Evolutionary conservation across 2,329 filamentous ascomycete genomes (phyloP).

Genomic region (Colletotrichum sp.): DNA sequence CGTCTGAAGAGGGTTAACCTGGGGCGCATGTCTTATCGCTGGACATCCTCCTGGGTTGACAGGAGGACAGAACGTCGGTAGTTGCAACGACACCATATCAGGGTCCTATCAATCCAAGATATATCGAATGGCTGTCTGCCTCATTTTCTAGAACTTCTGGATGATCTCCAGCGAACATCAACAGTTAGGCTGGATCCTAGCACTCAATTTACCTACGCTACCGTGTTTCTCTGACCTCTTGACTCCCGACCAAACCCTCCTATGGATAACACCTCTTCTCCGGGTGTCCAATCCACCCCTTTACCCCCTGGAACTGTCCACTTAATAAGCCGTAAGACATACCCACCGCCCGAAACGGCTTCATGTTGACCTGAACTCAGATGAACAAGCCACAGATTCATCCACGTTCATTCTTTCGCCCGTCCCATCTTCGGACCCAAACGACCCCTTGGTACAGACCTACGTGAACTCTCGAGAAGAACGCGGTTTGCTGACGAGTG

Average conservation of each 20-base stretch:
- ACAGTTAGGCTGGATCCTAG: background rate
- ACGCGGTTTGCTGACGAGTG: background rate
- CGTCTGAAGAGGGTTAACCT: background rate
- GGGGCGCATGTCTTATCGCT: background rate
- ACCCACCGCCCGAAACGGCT: background rate
- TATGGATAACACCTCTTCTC: background rate
- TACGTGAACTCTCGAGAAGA: background rate
- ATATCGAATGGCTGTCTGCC: background rate
- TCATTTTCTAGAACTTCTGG: background rate
- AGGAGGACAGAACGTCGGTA: background rate
- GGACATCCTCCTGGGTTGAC: background rate
- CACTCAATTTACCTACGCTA: too few relatives aligned
- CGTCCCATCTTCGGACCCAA: slow-evolving; percentile 27
- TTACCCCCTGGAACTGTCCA: slow-evolving; percentile 14
- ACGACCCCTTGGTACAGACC: slow-evolving; percentile 33
- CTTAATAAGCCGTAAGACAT: background rate
- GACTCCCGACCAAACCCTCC: background rate
- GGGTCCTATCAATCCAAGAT: background rate
- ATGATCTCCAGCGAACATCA: background rate
- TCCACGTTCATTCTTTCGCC: slow-evolving; percentile 10
- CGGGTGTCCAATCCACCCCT: background rate
- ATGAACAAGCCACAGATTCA: background rate
- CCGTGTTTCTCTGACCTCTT: background rate
- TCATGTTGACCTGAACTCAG: background rate
- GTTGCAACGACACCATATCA: background rate